Base-by-base conservation (phyloP, 768 basidiomycete species). In the Suillus paluster region DNA sequence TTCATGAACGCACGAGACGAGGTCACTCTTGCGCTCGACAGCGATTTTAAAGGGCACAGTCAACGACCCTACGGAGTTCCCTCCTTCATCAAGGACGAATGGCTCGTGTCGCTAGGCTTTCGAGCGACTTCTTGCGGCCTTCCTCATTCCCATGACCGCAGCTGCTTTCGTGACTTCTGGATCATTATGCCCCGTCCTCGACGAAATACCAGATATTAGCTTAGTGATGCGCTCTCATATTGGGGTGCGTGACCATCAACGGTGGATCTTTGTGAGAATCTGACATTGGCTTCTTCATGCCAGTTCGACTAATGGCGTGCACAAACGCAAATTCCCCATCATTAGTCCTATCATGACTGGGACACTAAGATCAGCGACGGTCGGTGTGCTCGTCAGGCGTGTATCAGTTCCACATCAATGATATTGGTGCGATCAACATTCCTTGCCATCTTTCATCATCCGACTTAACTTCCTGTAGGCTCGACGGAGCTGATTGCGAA, bases 351-450 rank as follows among this genome's bases (percentile, higher is more conserved):
- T 89, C 50, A 68, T 75, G 14, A 86, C 80, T n/a, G 98, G 97
- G 97, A 74, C 80, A 9, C 81, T 98, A 59, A 84, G 95, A 52
- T 76, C 85, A 7, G 80, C 87, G 6, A 98, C 97, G 33, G 85
- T 89, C 41, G 94, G 88, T 21, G 87, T 91, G 5, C 82, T 95
- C 57, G 87, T 94, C 50, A n/a, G 97, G 97, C 17, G 85, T 98
- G 7, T 99, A 97, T 80, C 91, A 97, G 76, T 98, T 99, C 82
- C 97, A 99, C 80, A 98, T 97, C 45, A 95, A 97, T 73, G 97
- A 99, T 73, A 88, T 99, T 65, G 96, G 97, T 97, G 68, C 66
- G 92, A 82, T 38, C 38, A 42, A 27, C 44, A 6, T 53, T 7
- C 11, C 19, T 38, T 59, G 45, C 53, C 64, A 12, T 59, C 15